Evolutionary conservation across 164 flowering plant species (phyloP).

Genomic region (Berberis vulgaris): DNA sequence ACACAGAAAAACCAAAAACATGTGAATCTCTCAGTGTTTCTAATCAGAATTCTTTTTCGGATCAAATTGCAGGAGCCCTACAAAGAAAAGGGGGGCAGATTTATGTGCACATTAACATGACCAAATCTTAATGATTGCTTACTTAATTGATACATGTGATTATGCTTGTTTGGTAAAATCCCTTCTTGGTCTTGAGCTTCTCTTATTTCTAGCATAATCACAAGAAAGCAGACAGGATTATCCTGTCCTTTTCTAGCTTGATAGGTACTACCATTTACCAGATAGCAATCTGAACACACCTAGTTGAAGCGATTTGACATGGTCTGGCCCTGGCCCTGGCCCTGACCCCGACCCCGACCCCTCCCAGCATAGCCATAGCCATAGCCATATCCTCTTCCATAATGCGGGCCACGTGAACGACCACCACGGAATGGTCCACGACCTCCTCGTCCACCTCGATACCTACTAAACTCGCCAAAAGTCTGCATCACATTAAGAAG

Average conservation of each 20-base stretch:
- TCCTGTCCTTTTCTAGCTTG: not conserved
- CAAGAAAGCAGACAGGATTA: not conserved
- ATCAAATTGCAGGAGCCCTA: too few relatives aligned
- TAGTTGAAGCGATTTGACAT: conserved; percentile 17
- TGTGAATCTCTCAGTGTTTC: too few relatives aligned
- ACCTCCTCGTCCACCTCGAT: conserved; percentile 68
- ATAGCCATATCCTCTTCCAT: conserved; percentile 49
- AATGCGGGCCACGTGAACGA: conserved; percentile 35
- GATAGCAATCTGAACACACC: not conserved
- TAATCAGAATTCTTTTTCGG: too few relatives aligned
- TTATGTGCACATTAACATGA: too few relatives aligned
- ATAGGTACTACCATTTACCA: not conserved
- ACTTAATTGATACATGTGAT: too few relatives aligned
- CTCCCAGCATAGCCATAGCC: conserved; percentile 47
- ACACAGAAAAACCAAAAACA: too few relatives aligned
- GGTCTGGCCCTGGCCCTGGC: conserved; percentile 13
- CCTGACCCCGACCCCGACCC: conserved; percentile 21
- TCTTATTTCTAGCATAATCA: not conserved
- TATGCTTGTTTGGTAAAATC: not conserved
- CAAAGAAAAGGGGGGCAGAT: too few relatives aligned
- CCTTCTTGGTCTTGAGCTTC: not conserved
- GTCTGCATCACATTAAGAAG: conserved; percentile 38
- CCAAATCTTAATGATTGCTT: too few relatives aligned
- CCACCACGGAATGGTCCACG: conserved; percentile 60
- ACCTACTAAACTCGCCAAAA: conserved; percentile 64